These are phyloP conservation scores for Zoysia matrella DNA, from an alignment of 202 grass and related monocot species.

Conservation along the genomic window DNA sequence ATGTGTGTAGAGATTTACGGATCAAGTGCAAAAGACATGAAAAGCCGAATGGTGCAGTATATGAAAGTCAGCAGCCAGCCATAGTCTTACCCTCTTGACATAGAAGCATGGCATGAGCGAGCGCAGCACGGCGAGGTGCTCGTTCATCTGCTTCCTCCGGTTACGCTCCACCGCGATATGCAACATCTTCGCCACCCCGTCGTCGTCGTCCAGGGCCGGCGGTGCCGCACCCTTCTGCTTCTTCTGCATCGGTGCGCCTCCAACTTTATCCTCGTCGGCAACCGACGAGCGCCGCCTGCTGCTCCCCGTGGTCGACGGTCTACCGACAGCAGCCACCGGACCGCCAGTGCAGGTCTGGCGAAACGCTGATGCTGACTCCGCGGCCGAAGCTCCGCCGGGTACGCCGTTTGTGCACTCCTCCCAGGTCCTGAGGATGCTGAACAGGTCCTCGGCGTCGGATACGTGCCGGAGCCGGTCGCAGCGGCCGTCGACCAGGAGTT, in stretches of 20 bases:
- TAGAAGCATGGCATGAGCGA: slow-evolving; percentile 84
- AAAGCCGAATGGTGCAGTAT: background rate
- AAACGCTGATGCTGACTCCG: background rate
- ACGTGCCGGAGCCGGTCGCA: background rate
- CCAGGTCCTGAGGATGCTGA: slow-evolving; percentile 68
- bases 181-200: slow-evolving; percentile 38
- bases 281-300: background rate
- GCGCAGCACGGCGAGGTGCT: slow-evolving; percentile 62
- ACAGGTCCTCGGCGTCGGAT: slow-evolving; percentile 53
- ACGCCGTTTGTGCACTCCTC: slow-evolving; percentile 45
- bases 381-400: background rate
- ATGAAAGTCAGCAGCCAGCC: background rate
- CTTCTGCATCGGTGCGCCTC: slow-evolving; percentile 30
- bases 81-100: slow-evolving; percentile 62
- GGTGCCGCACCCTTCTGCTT: slow-evolving; percentile 50
- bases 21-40: background rate
- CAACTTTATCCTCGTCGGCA: slow-evolving; percentile 15
- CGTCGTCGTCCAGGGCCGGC: background rate
- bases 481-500: slow-evolving; percentile 1
- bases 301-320: background rate
- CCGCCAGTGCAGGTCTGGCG: slow-evolving; percentile 18
- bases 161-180: slow-evolving; percentile 85
- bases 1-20: background rate
- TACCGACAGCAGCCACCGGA: background rate
- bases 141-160: slow-evolving; percentile 90